Evolutionary conservation across 1,139 yeast species (phyloP).

Genomic region (Ashbya aceris): DNA sequence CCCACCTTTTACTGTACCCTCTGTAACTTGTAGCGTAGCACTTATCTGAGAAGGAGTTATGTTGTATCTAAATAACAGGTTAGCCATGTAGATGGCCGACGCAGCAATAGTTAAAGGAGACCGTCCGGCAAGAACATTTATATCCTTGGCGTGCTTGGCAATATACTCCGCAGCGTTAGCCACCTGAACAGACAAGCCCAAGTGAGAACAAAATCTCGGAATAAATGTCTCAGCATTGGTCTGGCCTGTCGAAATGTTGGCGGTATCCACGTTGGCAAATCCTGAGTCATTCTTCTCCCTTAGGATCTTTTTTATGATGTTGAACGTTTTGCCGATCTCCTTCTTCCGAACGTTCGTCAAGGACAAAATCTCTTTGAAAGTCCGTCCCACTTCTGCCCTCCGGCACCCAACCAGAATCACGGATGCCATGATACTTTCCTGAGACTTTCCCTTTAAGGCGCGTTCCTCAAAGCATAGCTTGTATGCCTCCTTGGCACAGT

Average conservation of each 20-base stretch:
- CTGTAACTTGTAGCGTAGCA: conserved; percentile 95
- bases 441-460: conserved; percentile 80
- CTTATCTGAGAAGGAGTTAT: conserved; percentile 69
- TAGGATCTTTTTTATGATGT: conserved; percentile 68
- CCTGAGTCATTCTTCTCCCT: conserved; percentile 49
- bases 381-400: conserved; percentile 87
- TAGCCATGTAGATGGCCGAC: conserved; percentile 91
- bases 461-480: conserved; percentile 86
- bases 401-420: conserved; percentile 92
- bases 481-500: conserved; percentile 94
- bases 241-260: conserved; percentile 72
- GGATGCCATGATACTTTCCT: conserved; percentile 94
- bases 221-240: conserved; percentile 92
- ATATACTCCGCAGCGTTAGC: conserved; percentile 92
- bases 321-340: conserved; percentile 84
- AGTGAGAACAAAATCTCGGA: conserved; percentile 90
- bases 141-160: conserved; percentile 80
- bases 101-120: conserved; percentile 98
- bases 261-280: conserved; percentile 35
- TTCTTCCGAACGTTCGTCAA: conserved; percentile 88
- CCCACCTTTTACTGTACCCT: conserved; percentile 92
- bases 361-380: conserved; percentile 94
- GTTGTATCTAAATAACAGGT: conserved; percentile 66
- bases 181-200: conserved; percentile 77
- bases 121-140: conserved; percentile 91